Percentiles rank a stretch among this genome's conserved stretches.
Conservation (phyloP, 2,329 filamentous ascomycete genomes). For the Torrubiellomyces zombiae region DNA sequence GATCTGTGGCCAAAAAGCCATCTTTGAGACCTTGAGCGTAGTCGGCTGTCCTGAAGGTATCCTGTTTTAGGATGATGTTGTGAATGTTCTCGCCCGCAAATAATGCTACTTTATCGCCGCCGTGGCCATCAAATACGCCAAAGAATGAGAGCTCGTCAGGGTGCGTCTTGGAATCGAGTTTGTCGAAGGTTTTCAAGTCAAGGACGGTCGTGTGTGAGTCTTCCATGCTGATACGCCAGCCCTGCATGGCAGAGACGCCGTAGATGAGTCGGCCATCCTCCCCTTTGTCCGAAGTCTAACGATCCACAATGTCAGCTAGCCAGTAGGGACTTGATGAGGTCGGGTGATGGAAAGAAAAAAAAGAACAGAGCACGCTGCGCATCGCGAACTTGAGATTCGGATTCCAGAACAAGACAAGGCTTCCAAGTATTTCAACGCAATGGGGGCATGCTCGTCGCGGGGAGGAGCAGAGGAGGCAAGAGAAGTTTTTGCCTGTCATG, state of each 20-base stretch:
- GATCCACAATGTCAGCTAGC: conserved; percentile 10
- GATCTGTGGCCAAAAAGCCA: conserved; percentile 87
- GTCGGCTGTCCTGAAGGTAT: conserved; percentile 78
- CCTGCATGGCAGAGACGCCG: conserved; percentile 97
- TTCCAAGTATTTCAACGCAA: conserved; percentile 1
- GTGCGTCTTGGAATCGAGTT: conserved; percentile 42
- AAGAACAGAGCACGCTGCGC: conserved; percentile 1
- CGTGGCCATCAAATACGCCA: conserved; percentile 94
- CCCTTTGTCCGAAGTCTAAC: conserved; percentile 70
- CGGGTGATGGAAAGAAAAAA: conserved; percentile 2
- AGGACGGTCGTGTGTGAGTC: conserved; percentile 84
- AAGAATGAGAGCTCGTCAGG: conserved; percentile 80
- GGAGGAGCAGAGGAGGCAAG: neutral
- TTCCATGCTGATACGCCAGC: conserved; percentile 99
- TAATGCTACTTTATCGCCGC: conserved; percentile 86
- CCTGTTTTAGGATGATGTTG: conserved; percentile 87
- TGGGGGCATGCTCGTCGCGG: neutral
- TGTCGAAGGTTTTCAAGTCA: conserved; percentile 50
- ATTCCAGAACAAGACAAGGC: no score
- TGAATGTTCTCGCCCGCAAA: conserved; percentile 89
- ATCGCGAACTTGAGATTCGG: no score
- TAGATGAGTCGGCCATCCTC: conserved; percentile 87
- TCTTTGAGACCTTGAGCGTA: conserved; percentile 95
- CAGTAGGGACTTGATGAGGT: conserved; percentile 1
- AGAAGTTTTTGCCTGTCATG: no score